phyloP scores from a whole-genome alignment of 202 grass and related monocot genomes.

The Schoenoplectus triqueter region DNA sequence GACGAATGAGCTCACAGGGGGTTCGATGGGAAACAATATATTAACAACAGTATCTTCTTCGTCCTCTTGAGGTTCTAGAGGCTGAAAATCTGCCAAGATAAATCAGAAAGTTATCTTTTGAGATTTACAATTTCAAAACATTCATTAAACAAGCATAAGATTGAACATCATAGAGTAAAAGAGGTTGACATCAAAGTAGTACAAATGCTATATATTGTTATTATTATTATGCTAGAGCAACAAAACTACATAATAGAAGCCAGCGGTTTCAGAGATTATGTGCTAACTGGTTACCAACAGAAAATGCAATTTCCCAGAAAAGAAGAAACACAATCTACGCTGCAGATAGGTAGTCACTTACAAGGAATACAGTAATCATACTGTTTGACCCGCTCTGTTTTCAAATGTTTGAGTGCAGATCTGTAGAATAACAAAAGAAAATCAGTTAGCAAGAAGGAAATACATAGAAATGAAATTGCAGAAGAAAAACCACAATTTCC shows the following conservation, averaged over 20 bases:
- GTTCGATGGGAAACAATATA: constrained; percentile 79
- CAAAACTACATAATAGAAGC: constrained; percentile 18
- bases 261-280: neutral
- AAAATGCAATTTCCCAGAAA: constrained; percentile 14
- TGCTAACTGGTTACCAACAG: neutral
- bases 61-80: constrained; percentile 71
- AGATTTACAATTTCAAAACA: neutral
- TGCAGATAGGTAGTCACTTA: constrained; percentile 51
- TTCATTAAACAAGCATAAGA: constrained; percentile 9
- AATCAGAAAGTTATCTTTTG: constrained; percentile 21
- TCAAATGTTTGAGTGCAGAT: constrained; percentile 79
- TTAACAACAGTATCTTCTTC: constrained; percentile 79
- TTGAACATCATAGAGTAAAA: constrained; percentile 19
- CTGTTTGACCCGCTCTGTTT: constrained; percentile 72
- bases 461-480: neutral
- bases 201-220: constrained; percentile 22
- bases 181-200: constrained; percentile 4
- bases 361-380: constrained; percentile 97
- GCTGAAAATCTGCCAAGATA: constrained; percentile 64
- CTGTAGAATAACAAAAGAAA: constrained; percentile 49
- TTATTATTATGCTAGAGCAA: constrained; percentile 4
- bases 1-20: constrained; percentile 53
- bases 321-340: neutral
- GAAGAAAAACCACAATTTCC: neutral
- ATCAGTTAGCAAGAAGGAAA: constrained; percentile 29